These are phyloP conservation scores for Papiliotrema terrestris DNA, from an alignment of 1,284 basidiomycete species.

Conservation along the genomic window DNA sequence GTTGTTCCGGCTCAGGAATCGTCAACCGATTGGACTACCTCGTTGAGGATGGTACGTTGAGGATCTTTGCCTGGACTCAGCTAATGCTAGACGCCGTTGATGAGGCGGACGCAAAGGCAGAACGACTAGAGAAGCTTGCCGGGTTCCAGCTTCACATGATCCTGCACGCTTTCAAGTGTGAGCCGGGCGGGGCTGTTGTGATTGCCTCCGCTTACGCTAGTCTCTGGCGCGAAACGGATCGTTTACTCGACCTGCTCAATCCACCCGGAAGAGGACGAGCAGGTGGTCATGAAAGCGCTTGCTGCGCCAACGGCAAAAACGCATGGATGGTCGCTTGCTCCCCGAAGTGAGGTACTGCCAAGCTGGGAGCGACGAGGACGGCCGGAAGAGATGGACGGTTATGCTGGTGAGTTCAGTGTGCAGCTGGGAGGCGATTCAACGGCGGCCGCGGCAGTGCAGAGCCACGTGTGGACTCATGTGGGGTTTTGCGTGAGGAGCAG, in stretches of 20 bases:
- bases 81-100: conserved; percentile 32
- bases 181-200: conserved; percentile 17
- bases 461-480: too few relatives aligned
- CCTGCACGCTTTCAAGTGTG: conserved; percentile 89
- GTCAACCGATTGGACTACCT: conserved; percentile 85
- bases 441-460: neutral
- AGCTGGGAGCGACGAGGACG: conserved; percentile 74
- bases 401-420: conserved; percentile 26
- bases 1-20: conserved; percentile 89
- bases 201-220: conserved; percentile 36
- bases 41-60: conserved; percentile 55
- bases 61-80: neutral
- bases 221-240: conserved; percentile 63
- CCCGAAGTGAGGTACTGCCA: conserved; percentile 63
- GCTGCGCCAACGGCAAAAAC: conserved; percentile 62
- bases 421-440: neutral
- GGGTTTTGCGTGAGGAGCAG: too few relatives aligned
- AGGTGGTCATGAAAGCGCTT: conserved; percentile 69
- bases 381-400: conserved; percentile 57
- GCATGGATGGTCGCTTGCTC: conserved; percentile 65
- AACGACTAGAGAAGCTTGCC: conserved; percentile 74
- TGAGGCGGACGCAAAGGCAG: conserved; percentile 55
- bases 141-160: conserved; percentile 90
- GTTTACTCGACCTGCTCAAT: conserved; percentile 97
- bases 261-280: conserved; percentile 86